Percentiles rank a stretch among this genome's conserved stretches.
phyloP scores from a whole-genome alignment of 805 yeast species.

The Metschnikowia aberdeeniae region DNA sequence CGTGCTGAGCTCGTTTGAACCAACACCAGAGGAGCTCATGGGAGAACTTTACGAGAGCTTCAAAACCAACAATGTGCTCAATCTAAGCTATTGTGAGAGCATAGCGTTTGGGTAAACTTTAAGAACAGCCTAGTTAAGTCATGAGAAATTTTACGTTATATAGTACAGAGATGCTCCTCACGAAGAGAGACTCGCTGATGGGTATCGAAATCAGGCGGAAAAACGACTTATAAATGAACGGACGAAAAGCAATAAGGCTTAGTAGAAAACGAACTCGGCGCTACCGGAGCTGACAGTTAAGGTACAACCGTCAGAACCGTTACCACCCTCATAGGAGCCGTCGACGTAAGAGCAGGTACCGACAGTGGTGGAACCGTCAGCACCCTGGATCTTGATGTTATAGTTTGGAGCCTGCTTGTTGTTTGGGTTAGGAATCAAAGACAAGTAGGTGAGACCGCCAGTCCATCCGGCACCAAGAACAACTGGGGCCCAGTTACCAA shows the following conservation, averaged over 20 bases:
- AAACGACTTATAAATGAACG: neutral
- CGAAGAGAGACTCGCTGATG: conserved; percentile 5
- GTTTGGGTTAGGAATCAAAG: conserved; percentile 77
- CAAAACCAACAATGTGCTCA: conserved; percentile 32
- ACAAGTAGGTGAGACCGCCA: conserved; percentile 58
- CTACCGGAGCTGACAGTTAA: conserved; percentile 16
- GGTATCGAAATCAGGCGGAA: conserved; percentile 12
- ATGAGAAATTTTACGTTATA: neutral
- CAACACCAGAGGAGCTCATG: conserved; percentile 37
- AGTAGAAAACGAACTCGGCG: conserved; percentile 19
- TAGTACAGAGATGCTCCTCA: conserved; percentile 3
- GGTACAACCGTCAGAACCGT: conserved; percentile 20
- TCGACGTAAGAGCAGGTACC: conserved; percentile 17
- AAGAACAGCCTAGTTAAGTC: neutral
- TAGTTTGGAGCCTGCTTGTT: conserved; percentile 44
- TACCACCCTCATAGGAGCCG: conserved; percentile 18
- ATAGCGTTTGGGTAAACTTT: conserved; percentile 36
- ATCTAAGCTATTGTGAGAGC: conserved; percentile 35
- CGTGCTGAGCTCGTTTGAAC: conserved; percentile 39
- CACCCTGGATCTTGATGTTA: conserved; percentile 38
- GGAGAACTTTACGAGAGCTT: conserved; percentile 30
- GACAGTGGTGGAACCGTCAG: conserved; percentile 15
- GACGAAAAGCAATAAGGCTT: neutral
- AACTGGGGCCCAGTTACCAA: conserved; percentile 80
- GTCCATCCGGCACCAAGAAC: conserved; percentile 73